These are phyloP conservation scores for Sporodiniella umbellata DNA, from an alignment of 371 early-diverging fungal genomes.

Conservation along the genomic window DNA sequence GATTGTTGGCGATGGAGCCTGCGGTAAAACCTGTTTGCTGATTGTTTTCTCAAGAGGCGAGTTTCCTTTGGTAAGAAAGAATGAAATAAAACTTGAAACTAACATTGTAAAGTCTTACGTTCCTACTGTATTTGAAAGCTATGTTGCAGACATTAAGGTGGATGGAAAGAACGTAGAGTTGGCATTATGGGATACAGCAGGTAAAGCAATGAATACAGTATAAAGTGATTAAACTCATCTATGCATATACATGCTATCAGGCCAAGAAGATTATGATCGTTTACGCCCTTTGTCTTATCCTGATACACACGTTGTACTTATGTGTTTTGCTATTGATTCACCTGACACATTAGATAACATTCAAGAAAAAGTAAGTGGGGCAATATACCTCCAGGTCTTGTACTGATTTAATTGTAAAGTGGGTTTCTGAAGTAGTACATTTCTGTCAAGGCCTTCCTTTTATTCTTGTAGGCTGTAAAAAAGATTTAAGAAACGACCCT, in stretches of 20 bases:
- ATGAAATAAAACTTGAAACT: neutral
- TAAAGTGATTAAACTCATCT: too few relatives aligned
- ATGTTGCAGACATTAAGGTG: slow-evolving; percentile 88
- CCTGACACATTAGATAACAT: slow-evolving; percentile 91
- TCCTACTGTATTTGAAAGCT: slow-evolving; percentile 96
- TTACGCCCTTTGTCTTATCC: slow-evolving; percentile 91
- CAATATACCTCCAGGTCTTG: too few relatives aligned
- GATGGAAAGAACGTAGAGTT: slow-evolving; percentile 39
- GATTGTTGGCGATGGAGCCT: slow-evolving; percentile 97
- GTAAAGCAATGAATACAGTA: too few relatives aligned
- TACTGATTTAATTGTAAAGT: slow-evolving; percentile 45
- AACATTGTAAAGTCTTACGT: slow-evolving; percentile 59
- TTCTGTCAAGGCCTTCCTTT: slow-evolving; percentile 87
- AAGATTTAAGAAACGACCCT: slow-evolving; percentile 84
- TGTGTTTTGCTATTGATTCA: slow-evolving; percentile 81
- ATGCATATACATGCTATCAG: too few relatives aligned
- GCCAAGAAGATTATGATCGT: slow-evolving; percentile 89
- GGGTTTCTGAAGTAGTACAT: slow-evolving; percentile 90
- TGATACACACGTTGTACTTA: slow-evolving; percentile 86
- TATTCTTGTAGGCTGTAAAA: slow-evolving; percentile 87
- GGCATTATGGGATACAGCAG: slow-evolving; percentile 97
- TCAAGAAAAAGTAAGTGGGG: slow-evolving; percentile 54
- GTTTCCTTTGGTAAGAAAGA: slow-evolving; percentile 80
- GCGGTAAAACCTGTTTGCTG: slow-evolving; percentile 96
- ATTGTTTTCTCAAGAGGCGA: slow-evolving; percentile 91